Evolutionary conservation across 2,329 filamentous ascomycete species (phyloP), one percentile per base, ranked within the genome.

Genomic region (Dothideomycetes sp.): DNA sequence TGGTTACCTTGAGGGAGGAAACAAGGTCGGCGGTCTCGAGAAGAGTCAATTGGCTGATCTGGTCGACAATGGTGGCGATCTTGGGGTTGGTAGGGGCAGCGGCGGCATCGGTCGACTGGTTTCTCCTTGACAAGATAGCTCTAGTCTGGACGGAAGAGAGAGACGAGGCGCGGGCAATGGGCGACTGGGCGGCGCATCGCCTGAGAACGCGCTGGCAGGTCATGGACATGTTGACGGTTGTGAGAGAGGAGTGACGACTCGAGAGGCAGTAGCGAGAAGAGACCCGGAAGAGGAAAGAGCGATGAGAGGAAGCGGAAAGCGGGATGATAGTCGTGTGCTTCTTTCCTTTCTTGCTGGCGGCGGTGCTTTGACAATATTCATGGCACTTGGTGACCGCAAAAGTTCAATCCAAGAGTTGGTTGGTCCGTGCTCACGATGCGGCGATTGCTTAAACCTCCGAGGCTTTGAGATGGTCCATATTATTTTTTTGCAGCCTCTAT

Each of bases 1-100:
- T n/a, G 28, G 20, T 20, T 58, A 96, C 91, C 84, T 98, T 99
- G 61, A 99, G 72, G 65, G 80, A 86, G 41, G 88, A 80, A 41
- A 99, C 91, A 46, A 99, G 73, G 62, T 96, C 91, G 44, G 93
- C 89, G 27, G 91, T 98, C 76, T 99, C 93, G 56, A 99, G 70
- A 45, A 99, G 74, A 31, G 88, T 98, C 76, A 99, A 82, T 76
- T 91, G 81, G 68, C 89, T 94, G 65, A 99, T 98, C 68, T 98
- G 88, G 64, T 98, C 88, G 58, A 99, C 91, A 59, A 99, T 98
- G 45, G 76, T 78, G 54, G 80, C 67, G 57, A 99, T 94, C 76
- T 98, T 98, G 49, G 91, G 87, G 68, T 84, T 94, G 70, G 65
- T 41, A 18, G 53, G 43, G 30, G 53, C 45, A 33, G 62, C 58